A percentile compares a stretch with the other conserved stretches of the same genome.
Conservation (phyloP, 768 basidiomycete genomes). For the Mycena pura region DNA sequence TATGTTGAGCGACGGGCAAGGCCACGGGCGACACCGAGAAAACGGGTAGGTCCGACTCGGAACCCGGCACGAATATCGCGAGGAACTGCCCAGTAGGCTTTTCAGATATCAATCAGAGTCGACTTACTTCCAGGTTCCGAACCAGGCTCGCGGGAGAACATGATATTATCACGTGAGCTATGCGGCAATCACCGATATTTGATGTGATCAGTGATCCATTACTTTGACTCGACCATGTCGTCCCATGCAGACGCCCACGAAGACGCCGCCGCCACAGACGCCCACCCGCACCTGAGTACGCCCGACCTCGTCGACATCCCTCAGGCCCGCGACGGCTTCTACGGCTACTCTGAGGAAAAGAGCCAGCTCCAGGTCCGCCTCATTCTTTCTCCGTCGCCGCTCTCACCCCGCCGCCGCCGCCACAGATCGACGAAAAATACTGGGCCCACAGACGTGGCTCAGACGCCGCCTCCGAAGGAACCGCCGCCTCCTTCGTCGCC, state of each 20-base stretch:
- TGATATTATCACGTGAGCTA: no score
- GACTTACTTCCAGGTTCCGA: no score
- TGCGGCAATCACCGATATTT: no score
- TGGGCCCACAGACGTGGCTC: conserved; percentile 71
- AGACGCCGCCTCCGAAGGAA: conserved; percentile 53
- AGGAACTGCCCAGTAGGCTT: no score
- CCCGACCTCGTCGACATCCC: conserved; percentile 46
- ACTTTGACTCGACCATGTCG: conserved; percentile 9
- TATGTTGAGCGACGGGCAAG: no score
- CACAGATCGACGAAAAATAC: conserved; percentile 77
- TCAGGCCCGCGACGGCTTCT: conserved; percentile 74
- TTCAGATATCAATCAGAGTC: no score
- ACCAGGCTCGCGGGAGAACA: no score
- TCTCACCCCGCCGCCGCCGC: not conserved
- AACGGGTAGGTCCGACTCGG: no score
- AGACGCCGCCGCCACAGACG: not conserved
- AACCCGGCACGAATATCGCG: no score
- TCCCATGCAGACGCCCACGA: conserved; percentile 3
- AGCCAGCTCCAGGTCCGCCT: conserved; percentile 71
- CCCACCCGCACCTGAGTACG: conserved; percentile 1
- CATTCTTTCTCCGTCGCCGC: conserved; percentile 9
- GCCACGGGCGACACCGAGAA: no score
- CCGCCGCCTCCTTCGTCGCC: conserved; percentile 42
- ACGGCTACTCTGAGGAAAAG: conserved; percentile 82
- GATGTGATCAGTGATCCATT: no score